These are phyloP conservation scores for Xylaria curta DNA, from an alignment of 495 filamentous ascomycete species.

Conservation along the genomic window DNA sequence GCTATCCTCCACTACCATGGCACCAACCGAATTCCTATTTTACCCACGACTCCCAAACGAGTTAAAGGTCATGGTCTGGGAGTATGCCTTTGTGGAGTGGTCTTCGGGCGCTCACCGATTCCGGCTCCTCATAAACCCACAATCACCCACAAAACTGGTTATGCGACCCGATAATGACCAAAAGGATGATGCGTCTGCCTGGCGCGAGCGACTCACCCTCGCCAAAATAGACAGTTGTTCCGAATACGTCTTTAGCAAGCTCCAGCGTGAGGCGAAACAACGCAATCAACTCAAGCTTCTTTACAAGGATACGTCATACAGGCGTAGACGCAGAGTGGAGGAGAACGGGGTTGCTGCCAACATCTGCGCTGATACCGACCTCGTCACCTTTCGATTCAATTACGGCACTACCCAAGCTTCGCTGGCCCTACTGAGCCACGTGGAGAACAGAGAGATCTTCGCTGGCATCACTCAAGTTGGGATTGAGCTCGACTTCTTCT, in stretches of 20 bases:
- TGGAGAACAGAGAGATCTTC: background rate
- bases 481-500: background rate
- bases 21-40: background rate
- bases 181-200: constrained; percentile 4
- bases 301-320: background rate
- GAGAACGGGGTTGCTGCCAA: background rate
- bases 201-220: constrained; percentile 8
- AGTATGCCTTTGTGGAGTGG: constrained; percentile 4
- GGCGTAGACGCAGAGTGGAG: background rate
- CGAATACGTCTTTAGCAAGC: background rate
- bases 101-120: constrained; percentile 9
- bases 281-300: background rate
- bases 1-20: background rate
- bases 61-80: constrained; percentile 32
- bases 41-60: constrained; percentile 27
- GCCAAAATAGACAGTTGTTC: background rate
- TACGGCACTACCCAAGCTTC: background rate
- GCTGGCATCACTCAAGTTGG: constrained; percentile 13
- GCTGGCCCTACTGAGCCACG: background rate
- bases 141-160: background rate
- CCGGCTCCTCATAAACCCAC: background rate
- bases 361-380: background rate
- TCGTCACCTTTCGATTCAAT: constrained; percentile 14
- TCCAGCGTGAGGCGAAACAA: background rate
- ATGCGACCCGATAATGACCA: background rate